Base-by-base conservation (phyloP, 805 yeast species). In the Blastobotrys mokoenaii region DNA sequence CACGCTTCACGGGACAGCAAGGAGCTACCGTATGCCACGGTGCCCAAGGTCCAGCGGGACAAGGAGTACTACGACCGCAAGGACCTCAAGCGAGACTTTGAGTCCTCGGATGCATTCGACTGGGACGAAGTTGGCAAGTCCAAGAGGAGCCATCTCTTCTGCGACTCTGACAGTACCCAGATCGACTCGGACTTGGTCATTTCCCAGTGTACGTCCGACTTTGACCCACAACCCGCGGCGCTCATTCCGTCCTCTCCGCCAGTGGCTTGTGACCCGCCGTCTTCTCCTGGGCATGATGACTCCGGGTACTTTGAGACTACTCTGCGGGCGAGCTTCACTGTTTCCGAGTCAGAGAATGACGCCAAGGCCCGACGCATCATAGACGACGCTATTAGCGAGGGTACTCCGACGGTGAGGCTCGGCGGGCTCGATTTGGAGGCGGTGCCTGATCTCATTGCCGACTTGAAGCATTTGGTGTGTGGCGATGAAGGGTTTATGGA, bases 361-460 rank as follows among this genome's bases (percentile, higher is more conserved):
- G 27, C 36, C 14, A 38, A 27, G 16, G 49, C 54, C 2, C 11
- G 37, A 9, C 27, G 18, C 11, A 31, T 38, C 14, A 52, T 52
- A n/a, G 46, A 47, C 10, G 14, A 27, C 7, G 51, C 53, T 20
- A 41, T 52, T 7, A 51, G 51, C 20, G 43, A 46, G 10, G 56
- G 51, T 9, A 33, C 15, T 8, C 38, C 46, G 11, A 40, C 27
- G 22, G 35, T 58, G 3, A 44, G 51, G n/a, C 50, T 61, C 11
- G 54, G 53, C 32, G 46, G 49, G 11, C 44, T 51, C n/a, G 55
- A 52, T 6, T 45, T 67, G 11, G 41, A 38, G 1, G 48, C 52
- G 22, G 51, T 69, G 7, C 72, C 72, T 1, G 50, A 42, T 7
- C 68, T 62, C 25, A 51, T 66, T 37, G 52, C 46, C 5, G 72